Evolutionary conservation across 306 rosid genomes (phyloP).

Genomic region (Medicago ruthenica): DNA sequence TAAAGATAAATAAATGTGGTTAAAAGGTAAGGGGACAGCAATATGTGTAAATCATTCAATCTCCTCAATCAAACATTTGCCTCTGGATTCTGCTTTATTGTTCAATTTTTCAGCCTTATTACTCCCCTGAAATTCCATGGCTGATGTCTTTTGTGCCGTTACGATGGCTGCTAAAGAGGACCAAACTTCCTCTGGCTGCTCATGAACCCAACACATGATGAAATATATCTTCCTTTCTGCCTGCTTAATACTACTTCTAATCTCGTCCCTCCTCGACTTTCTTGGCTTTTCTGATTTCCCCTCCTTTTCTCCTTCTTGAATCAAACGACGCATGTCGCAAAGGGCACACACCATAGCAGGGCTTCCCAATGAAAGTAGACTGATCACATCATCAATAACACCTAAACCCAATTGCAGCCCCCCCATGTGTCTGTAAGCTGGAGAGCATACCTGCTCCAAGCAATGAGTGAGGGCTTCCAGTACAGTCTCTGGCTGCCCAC

Average conservation of each 20-base stretch:
- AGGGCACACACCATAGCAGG: conserved; percentile 72
- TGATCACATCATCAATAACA: conserved; percentile 65
- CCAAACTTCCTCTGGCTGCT: conserved; percentile 83
- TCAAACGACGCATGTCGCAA: conserved; percentile 63
- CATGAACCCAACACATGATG: conserved; percentile 90
- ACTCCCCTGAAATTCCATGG: conserved; percentile 51
- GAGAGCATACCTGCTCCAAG: conserved; percentile 83
- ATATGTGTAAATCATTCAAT: conserved; percentile 40
- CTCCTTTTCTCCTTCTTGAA: conserved; percentile 70
- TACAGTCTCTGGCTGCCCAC: conserved; percentile 68
- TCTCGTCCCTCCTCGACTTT: conserved; percentile 53
- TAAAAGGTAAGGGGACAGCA: background rate
- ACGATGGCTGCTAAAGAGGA: conserved; percentile 69
- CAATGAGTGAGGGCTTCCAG: conserved; percentile 73
- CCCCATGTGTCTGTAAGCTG: conserved; percentile 69
- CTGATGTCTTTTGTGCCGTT: conserved; percentile 64
- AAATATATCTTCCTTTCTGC: conserved; percentile 79
- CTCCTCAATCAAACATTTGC: conserved; percentile 75
- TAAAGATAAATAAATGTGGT: conserved; percentile 5
- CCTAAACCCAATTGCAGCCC: conserved; percentile 75
- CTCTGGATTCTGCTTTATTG: conserved; percentile 46
- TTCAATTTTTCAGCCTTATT: conserved; percentile 51
- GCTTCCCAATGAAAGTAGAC: conserved; percentile 59
- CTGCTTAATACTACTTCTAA: conserved; percentile 63
- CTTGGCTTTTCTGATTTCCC: conserved; percentile 59